Conservation (phyloP, 140 eudicot genomes). For the Oenanthe javanica region DNA sequence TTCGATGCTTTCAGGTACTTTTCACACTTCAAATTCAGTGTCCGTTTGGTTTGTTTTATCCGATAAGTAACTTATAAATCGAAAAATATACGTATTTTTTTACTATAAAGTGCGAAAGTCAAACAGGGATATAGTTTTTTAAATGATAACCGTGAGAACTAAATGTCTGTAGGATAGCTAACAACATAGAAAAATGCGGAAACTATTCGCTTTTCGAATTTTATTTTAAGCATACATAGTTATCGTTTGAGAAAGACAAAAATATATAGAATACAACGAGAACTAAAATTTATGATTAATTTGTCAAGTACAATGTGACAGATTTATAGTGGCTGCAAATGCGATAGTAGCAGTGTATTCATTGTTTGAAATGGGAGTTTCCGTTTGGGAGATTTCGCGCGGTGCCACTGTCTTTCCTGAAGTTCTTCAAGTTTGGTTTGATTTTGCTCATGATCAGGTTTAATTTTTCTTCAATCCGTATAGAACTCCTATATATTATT, state of each 20-base stretch:
- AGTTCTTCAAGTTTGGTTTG: conserved; percentile 69
- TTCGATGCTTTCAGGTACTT: conserved; percentile 60
- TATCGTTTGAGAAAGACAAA: neutral
- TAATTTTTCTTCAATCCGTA: neutral
- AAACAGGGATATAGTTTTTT: too few species aligned
- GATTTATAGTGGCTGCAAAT: conserved; percentile 63
- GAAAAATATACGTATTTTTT: too few species aligned
- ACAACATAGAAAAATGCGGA: too few species aligned
- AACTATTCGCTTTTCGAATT: neutral
- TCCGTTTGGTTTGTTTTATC: too few species aligned
- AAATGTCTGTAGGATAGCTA: too few species aligned
- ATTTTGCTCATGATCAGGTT: conserved; percentile 86
- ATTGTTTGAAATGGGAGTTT: conserved; percentile 58
- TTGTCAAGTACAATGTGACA: conserved; percentile 5
- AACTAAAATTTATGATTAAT: neutral
- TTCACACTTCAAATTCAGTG: neutral
- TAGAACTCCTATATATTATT: neutral
- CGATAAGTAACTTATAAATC: too few species aligned
- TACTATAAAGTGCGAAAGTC: too few species aligned
- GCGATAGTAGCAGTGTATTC: conserved; percentile 64
- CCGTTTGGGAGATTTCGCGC: conserved; percentile 71
- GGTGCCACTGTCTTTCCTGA: conserved; percentile 61
- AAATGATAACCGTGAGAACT: too few species aligned
- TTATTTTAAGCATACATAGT: neutral
- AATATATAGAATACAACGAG: neutral